Evolutionary conservation across 176 grass and related monocot species (phyloP), one percentile per base, ranked within the genome.

Genomic region (Calamus simplicifolius): DNA sequence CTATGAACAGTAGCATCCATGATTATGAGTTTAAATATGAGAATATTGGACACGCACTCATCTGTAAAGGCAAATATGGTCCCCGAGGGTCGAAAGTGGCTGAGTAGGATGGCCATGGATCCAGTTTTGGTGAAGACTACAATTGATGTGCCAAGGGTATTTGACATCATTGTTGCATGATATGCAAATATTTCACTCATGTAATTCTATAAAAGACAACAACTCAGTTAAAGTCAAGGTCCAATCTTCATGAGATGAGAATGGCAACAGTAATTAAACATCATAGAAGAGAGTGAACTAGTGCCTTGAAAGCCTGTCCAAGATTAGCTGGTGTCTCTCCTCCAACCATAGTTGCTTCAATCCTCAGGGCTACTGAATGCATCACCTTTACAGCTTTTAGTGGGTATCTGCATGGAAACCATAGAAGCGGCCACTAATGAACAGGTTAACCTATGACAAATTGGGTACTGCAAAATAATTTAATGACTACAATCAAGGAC

Each of bases 371-470:
- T 61, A 98, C 93, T 7, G 81, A 79, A 74, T 98, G 93, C 93
- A 98, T 98, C 59, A 98, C 93, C 73, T 98, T 98, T 62, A 98
- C 93, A 78, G 93, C 87, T 98, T 98, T 98, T 70, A 98, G 81
- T 19, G 93, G 93, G 78, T 82, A 92, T 82, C 93, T 98, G 67
- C 62, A 27, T 68, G 5, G 54, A 1, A 52, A 5, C 21, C 49
- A 68, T 4, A 18, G 16, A 48, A 17, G 2, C 16, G 8, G 6
- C 57, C 30, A 16, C 16, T 48, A 15, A 16, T 38, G 4, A 68
- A 6, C 6, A 18, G 21, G 23, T 31, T 48, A 56, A 16, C 2
- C 18, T 38, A 16, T 13, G 14, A 43, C 7, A 15, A 53, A 17
- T 28, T 30, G 25, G 35, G 12, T 13, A 2, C 8, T 43, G 35